Conservation (phyloP, 2,329 filamentous ascomycete species). For the Graphiopsis chlorocephala region DNA sequence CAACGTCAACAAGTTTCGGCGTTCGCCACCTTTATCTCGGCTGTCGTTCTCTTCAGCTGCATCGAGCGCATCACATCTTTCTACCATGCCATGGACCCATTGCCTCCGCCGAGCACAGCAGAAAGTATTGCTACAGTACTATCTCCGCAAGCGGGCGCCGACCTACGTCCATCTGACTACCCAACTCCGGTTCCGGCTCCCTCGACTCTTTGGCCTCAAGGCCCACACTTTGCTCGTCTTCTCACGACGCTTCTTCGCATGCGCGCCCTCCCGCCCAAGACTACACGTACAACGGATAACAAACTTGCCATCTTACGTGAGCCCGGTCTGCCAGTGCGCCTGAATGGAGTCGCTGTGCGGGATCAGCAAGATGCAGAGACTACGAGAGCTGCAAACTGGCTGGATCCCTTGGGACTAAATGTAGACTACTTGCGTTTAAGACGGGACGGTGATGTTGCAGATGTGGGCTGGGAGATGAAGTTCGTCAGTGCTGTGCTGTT, state of each 20-base stretch:
- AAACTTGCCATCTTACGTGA: slow-evolving; percentile 31
- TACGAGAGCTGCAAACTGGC: slow-evolving; percentile 21
- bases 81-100: slow-evolving; percentile 37
- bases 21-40: slow-evolving; percentile 59
- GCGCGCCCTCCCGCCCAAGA: slow-evolving; percentile 48
- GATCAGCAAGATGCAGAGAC: slow-evolving; percentile 20
- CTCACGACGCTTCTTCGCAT: slow-evolving; percentile 58
- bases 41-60: slow-evolving; percentile 57
- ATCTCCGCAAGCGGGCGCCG: not conserved
- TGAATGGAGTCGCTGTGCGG: slow-evolving; percentile 9
- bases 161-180: not conserved
- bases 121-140: not conserved
- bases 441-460: slow-evolving; percentile 17
- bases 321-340: not conserved
- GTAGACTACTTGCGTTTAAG: slow-evolving; percentile 18
- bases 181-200: slow-evolving; percentile 36
- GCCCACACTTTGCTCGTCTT: slow-evolving; percentile 57
- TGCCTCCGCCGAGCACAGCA: not conserved
- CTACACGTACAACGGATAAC: slow-evolving; percentile 33
- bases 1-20: slow-evolving; percentile 56
- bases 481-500: slow-evolving; percentile 24
- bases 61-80: slow-evolving; percentile 60
- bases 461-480: slow-evolving; percentile 24
- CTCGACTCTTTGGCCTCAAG: slow-evolving; percentile 53
- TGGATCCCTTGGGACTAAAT: slow-evolving; percentile 20